These are phyloP conservation scores for Plantago major DNA, from an alignment of 257 asterid species.

Conservation along the genomic window DNA sequence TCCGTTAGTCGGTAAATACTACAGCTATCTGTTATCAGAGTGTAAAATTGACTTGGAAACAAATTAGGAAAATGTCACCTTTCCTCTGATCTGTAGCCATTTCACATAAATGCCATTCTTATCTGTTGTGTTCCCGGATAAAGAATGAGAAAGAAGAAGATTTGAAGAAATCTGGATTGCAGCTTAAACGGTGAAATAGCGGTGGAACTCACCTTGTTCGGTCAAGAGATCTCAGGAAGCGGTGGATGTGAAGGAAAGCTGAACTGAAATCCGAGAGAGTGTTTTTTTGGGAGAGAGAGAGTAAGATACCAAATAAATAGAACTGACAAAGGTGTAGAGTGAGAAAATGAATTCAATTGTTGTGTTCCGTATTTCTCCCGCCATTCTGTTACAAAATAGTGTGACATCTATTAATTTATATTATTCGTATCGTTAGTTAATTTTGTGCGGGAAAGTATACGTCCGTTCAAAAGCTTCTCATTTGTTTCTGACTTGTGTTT, in stretches of 20 bases:
- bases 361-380: not conserved
- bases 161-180: not conserved
- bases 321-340: slow-evolving; percentile 8
- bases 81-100: slow-evolving; percentile 7
- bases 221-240: slow-evolving; percentile 37
- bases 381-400: not conserved
- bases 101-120: slow-evolving; percentile 15
- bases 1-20: slow-evolving; percentile 8
- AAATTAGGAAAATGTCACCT: not conserved
- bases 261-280: slow-evolving; percentile 15
- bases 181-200: slow-evolving; percentile 3
- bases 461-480: not conserved
- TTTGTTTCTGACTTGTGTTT: not conserved
- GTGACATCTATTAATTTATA: not conserved
- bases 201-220: slow-evolving; percentile 26
- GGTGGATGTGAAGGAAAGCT: slow-evolving; percentile 30
- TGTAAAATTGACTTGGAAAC: slow-evolving; percentile 1
- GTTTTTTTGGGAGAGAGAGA: slow-evolving; percentile 22
- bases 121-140: slow-evolving; percentile 6
- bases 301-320: slow-evolving; percentile 32
- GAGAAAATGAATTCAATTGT: not conserved
- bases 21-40: not conserved
- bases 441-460: not conserved
- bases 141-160: not conserved
- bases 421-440: not conserved